Conservation (phyloP, 2,329 filamentous ascomycete species). For the Aspergillus hortae region DNA sequence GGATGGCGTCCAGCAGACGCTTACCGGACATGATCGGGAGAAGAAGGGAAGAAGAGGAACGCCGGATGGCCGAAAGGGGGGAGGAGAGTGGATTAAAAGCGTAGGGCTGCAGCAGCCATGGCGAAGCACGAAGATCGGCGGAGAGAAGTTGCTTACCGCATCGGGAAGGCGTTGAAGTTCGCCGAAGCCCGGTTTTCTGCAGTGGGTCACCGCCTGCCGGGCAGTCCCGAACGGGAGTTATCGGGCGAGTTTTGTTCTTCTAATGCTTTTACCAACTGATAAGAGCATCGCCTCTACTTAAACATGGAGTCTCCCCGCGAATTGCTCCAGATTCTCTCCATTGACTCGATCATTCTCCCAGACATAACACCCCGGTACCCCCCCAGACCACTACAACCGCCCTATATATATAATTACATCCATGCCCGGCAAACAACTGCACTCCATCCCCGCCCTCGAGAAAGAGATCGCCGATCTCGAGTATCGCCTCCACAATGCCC, state of each 20-base stretch:
- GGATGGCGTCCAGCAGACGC: constrained; percentile 68
- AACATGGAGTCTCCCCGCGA: neutral
- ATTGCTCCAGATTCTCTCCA: neutral
- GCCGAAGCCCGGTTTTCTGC: constrained; percentile 12
- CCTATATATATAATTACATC: constrained; percentile 3
- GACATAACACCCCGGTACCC: neutral
- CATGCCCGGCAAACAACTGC: constrained; percentile 3
- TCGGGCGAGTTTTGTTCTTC: neutral
- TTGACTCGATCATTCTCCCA: neutral
- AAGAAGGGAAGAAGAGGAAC: neutral
- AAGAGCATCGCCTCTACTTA: constrained; percentile 3
- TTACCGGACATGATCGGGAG: constrained; percentile 49
- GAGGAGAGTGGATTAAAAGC: too few species aligned
- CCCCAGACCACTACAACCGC: neutral
- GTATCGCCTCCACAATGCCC: constrained; percentile 45
- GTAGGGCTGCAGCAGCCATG: neutral
- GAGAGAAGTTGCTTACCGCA: neutral
- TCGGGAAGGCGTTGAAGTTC: neutral
- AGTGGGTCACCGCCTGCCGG: constrained; percentile 10
- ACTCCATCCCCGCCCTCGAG: constrained; percentile 24
- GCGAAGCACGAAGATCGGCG: neutral
- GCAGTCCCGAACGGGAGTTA: constrained; percentile 5
- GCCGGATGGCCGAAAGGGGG: neutral
- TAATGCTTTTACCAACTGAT: constrained; percentile 7
- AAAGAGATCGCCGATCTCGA: constrained; percentile 47